A percentile compares a stretch with the other conserved stretches of the same genome.
phyloP scores from a whole-genome alignment of 2,329 filamentous ascomycete species.

The Xylariales sp. region DNA sequence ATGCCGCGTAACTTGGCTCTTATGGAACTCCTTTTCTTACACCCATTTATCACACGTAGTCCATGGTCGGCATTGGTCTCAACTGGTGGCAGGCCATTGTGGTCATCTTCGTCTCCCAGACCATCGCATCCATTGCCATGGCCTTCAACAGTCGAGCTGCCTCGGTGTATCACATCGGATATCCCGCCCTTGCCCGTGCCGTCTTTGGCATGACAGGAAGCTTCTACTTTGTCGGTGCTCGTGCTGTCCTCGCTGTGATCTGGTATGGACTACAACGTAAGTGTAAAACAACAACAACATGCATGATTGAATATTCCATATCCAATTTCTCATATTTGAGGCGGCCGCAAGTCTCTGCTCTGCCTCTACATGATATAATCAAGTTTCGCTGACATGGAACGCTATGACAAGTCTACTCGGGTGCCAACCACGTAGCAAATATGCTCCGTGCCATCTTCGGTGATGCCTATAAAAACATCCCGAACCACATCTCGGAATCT shows the following conservation, averaged over 20 bases:
- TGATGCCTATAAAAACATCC: conserved; percentile 29
- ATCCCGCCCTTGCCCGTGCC: conserved; percentile 30
- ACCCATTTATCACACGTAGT: no score
- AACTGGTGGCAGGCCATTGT: conserved; percentile 40
- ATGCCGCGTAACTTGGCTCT: neutral
- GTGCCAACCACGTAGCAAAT: conserved; percentile 2
- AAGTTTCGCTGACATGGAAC: conserved; percentile 8
- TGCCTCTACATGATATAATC: conserved; percentile 23
- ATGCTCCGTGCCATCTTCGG: conserved; percentile 24
- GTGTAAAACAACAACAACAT: no score
- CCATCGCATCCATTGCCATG: conserved; percentile 36
- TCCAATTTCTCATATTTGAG: no score
- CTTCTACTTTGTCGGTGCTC: conserved; percentile 36
- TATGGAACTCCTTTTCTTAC: neutral
- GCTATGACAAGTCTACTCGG: conserved; percentile 7
- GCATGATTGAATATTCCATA: no score
- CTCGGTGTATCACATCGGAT: conserved; percentile 36
- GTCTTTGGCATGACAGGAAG: conserved; percentile 37
- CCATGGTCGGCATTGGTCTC: conserved; percentile 31
- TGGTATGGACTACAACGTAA: conserved; percentile 5
- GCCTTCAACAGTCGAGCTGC: conserved; percentile 38
- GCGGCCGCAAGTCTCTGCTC: no score
- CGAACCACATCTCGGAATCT: conserved; percentile 29
- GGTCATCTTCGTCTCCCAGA: conserved; percentile 36
- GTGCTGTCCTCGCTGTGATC: conserved; percentile 33